Base-by-base conservation (phyloP, 495 filamentous ascomycete species). In the Aspergillus haitiensis region DNA sequence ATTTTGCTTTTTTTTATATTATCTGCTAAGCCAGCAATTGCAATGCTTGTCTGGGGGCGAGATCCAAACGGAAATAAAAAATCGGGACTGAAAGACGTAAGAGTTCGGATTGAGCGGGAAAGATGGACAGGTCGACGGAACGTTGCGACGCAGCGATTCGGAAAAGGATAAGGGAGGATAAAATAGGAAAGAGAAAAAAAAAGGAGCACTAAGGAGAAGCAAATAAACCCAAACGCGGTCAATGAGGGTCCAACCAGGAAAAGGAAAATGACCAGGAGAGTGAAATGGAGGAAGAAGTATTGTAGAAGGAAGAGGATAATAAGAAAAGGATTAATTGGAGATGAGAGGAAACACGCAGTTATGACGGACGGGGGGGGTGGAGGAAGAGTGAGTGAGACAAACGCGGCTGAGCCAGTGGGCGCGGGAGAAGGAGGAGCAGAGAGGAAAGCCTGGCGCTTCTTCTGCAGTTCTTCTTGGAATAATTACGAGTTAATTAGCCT, bases 351-450 rank as follows among this genome's bases (percentile, higher is more conserved):
- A 27, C 21, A 27, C 21, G 21, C 21, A 27, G 21, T 27, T 27
- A 27, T 27, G 21, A 27, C 21, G 21, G 21, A 27, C 21, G 21
- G 21, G 62, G 60, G 63, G 60, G 63, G 57, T 59, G 37, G 60
- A 58, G 61, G 61, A 51, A 55, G 58, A 55, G 56, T 58, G 54
- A 58, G 33, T 47, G 44, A 47, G 44, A 47, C 44, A 47, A 21
- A 27, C 15, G 37, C 47, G 37, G 57, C 57, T 58, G 55, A 59
- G 49, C 57, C 49, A 57, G 42, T 46, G 50, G 45, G 52, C 34
- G 37, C 40, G 42, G 54, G 21, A 12, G 39, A 34, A 27, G 55
- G 45, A 36, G 34, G 31, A 33, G 39, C 46, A 40, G 33, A 33
- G 42, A n/a, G 18, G 32, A 13, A 15, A 51, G 18, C 55, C 39